phyloP scores from a whole-genome alignment of 2,329 filamentous ascomycete species.

The Apiospora hydei region DNA sequence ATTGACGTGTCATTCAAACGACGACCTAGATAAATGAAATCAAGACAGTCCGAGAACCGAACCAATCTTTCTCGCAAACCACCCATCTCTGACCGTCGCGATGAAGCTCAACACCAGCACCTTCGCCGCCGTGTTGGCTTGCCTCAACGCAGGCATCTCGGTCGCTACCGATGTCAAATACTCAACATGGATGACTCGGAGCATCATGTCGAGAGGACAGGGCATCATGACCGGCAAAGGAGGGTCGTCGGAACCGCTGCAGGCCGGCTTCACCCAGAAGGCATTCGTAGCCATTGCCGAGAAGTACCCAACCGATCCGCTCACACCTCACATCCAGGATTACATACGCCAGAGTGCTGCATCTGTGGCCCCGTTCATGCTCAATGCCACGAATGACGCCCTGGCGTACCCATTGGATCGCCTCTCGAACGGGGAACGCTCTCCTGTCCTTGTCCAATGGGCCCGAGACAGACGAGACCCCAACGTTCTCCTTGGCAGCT shows the following conservation, averaged over 20 bases:
- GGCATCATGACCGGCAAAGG: conserved; percentile 42
- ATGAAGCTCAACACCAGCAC: neutral
- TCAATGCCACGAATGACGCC: conserved; percentile 38
- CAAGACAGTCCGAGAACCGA: neutral
- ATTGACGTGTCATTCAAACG: too few relatives aligned
- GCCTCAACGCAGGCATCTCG: conserved; percentile 24
- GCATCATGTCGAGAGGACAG: conserved; percentile 43
- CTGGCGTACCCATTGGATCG: conserved; percentile 42
- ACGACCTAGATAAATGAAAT: neutral
- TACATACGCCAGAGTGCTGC: conserved; percentile 39
- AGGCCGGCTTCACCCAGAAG: conserved; percentile 44
- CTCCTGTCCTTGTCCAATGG: conserved; percentile 33
- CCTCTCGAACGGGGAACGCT: conserved; percentile 42
- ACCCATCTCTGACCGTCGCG: conserved; percentile 22
- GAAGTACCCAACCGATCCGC: conserved; percentile 34
- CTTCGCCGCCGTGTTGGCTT: neutral
- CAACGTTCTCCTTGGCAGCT: conserved; percentile 30
- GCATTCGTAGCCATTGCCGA: conserved; percentile 38
- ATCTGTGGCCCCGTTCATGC: conserved; percentile 37
- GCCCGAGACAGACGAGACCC: conserved; percentile 1
- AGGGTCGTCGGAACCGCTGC: conserved; percentile 40
- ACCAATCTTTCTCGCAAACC: neutral
- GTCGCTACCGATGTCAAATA: conserved; percentile 1
- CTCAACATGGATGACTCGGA: conserved; percentile 40
- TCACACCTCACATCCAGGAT: conserved; percentile 25